phyloP scores from a whole-genome alignment of 2,329 filamentous ascomycete genomes.

The Periconia sp. region DNA sequence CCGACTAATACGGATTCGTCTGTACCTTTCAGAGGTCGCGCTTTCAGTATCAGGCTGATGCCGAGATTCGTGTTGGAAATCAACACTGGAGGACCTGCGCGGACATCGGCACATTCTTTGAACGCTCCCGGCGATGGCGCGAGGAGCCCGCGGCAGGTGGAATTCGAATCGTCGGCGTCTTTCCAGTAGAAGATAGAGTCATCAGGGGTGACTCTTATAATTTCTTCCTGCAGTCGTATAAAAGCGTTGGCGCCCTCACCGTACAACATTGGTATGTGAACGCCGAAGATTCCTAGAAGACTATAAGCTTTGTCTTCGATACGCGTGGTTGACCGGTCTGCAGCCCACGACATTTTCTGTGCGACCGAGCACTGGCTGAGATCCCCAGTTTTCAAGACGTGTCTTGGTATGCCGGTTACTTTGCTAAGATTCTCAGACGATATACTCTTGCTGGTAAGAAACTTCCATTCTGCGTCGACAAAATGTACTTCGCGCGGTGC shows the following conservation, averaged over 20 bases:
- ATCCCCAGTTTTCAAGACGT: neutral
- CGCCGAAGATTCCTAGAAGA: slow-evolving; percentile 21
- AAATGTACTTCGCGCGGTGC: slow-evolving; percentile 8
- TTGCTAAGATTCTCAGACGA: neutral
- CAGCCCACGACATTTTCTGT: slow-evolving; percentile 21
- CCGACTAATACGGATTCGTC: neutral
- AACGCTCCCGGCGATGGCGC: neutral
- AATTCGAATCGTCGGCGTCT: neutral
- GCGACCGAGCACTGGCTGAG: slow-evolving; percentile 3
- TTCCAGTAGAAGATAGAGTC: slow-evolving; percentile 7
- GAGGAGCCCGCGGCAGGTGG: neutral
- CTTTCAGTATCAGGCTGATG: neutral
- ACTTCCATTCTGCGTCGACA: slow-evolving; percentile 5
- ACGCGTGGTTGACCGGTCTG: slow-evolving; percentile 16
- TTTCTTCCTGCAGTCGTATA: slow-evolving; percentile 12
- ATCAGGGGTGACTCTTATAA: slow-evolving; percentile 6
- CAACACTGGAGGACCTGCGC: neutral
- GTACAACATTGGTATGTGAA: slow-evolving; percentile 20
- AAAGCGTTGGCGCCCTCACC: slow-evolving; percentile 17
- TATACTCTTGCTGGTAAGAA: neutral
- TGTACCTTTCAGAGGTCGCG: neutral
- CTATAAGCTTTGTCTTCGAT: slow-evolving; percentile 25
- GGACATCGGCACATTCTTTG: neutral
- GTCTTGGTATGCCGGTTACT: slow-evolving; percentile 2
- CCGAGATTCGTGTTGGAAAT: neutral